A percentile compares a stretch with the other conserved stretches of the same genome.
These are phyloP conservation scores for Friedmanniomyces simplex DNA, from an alignment of 495 filamentous ascomycete genomes.

Conservation along the genomic window DNA sequence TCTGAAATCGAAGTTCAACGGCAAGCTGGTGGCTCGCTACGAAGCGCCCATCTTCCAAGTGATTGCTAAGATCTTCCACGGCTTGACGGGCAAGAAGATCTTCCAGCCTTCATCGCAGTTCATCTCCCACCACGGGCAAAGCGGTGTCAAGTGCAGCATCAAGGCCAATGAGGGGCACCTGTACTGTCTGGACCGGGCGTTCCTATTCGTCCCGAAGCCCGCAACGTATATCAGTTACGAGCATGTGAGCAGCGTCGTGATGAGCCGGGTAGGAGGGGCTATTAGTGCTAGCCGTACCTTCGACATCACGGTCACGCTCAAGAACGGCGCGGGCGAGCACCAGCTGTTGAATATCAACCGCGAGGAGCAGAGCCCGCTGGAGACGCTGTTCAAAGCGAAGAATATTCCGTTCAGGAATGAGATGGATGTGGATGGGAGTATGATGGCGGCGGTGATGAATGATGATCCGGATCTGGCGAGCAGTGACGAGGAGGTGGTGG, in stretches of 20 bases:
- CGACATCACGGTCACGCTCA: slow-evolving; percentile 85
- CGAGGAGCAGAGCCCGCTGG: slow-evolving; percentile 90
- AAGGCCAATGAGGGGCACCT: slow-evolving; percentile 97
- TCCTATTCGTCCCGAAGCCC: slow-evolving; percentile 98
- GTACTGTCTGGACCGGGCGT: slow-evolving; percentile 94
- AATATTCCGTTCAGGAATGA: slow-evolving; percentile 94
- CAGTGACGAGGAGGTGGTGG: slow-evolving; percentile 77
- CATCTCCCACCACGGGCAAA: slow-evolving; percentile 79
- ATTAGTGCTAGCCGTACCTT: slow-evolving; percentile 92
- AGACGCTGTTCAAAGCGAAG: slow-evolving; percentile 92
- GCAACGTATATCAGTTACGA: slow-evolving; percentile 94
- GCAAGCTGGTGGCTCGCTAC: slow-evolving; percentile 76
- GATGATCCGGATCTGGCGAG: slow-evolving; percentile 61
- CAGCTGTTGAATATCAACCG: slow-evolving; percentile 99
- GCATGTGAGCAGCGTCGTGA: slow-evolving; percentile 75
- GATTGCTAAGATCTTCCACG: slow-evolving; percentile 86
- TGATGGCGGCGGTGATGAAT: slow-evolving; percentile 71
- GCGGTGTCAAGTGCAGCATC: slow-evolving; percentile 96
- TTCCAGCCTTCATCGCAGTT: slow-evolving; percentile 92
- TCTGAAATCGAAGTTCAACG: slow-evolving; percentile 75
- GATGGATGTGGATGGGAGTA: slow-evolving; percentile 60
- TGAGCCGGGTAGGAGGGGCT: slow-evolving; percentile 91
- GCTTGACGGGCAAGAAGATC: slow-evolving; percentile 86
- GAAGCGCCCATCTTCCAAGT: slow-evolving; percentile 86
- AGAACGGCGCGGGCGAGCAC: slow-evolving; percentile 64